Evolutionary conservation across 176 grass and related monocot species (phyloP).

Genomic region (Zea mays): Zm-B73-REFERENCE-NAM-5.0 NC_050097.1:35010001-35010500

Average conservation of each 20-base stretch:
- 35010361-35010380: constrained; percentile 10
- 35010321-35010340: constrained; percentile 61
- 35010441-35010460: constrained; percentile 29
- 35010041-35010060: constrained; percentile 36
- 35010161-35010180: constrained; percentile 65
- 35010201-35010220: constrained; percentile 46
- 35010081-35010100: constrained; percentile 60
- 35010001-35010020: constrained; percentile 42
- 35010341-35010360: constrained; percentile 55
- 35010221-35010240: constrained; percentile 57
- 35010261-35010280: constrained; percentile 56
- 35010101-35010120: constrained; percentile 40
- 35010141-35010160: constrained; percentile 56
- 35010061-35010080: constrained; percentile 39
- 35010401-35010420: background rate
- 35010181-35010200: constrained; percentile 45
- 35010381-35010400: background rate
- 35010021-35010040: constrained; percentile 32
- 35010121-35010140: constrained; percentile 52
- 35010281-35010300: constrained; percentile 56
- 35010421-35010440: background rate
- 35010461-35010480: background rate
- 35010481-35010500: constrained; percentile 42
- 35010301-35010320: constrained; percentile 43
- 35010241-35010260: constrained; percentile 63